Percentiles rank a stretch among this genome's conserved stretches.
These are phyloP conservation scores for Orychophragmus violaceus DNA, from an alignment of 345 rosid genomes.

Conservation along the genomic window DNA sequence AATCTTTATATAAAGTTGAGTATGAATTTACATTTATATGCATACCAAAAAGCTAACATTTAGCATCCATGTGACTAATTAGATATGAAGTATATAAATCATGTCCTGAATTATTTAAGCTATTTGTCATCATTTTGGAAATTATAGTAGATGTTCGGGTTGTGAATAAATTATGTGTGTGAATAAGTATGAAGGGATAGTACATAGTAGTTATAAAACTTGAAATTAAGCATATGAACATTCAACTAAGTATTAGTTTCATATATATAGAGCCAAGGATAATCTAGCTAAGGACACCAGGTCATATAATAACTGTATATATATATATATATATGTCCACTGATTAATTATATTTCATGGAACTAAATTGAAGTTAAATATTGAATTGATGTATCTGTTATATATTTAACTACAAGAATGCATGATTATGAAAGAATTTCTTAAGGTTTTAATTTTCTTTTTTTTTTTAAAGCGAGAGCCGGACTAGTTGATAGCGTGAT, in stretches of 20 bases:
- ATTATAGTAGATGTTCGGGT: not conserved
- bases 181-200: not conserved
- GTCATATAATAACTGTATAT: not conserved
- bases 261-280: not conserved
- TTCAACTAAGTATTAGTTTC: not conserved
- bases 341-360: not conserved
- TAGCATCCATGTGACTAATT: not conserved
- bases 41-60: not conserved
- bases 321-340: too few species aligned
- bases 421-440: not conserved
- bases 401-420: not conserved
- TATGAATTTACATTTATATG: not conserved
- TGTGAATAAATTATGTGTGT: not conserved
- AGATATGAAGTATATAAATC: not conserved
- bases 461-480: not conserved
- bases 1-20: not conserved
- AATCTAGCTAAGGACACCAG: not conserved
- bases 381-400: not conserved
- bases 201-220: not conserved
- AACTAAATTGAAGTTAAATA: not conserved
- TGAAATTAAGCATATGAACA: not conserved
- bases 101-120: not conserved
- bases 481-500: conserved; percentile 10
- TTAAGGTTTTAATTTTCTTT: not conserved
- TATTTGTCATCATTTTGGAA: not conserved